Evolutionary conservation across 257 asterid genomes (phyloP), one percentile per base, ranked within the genome.

Genomic region (Solanum infundibuliforme): DNA sequence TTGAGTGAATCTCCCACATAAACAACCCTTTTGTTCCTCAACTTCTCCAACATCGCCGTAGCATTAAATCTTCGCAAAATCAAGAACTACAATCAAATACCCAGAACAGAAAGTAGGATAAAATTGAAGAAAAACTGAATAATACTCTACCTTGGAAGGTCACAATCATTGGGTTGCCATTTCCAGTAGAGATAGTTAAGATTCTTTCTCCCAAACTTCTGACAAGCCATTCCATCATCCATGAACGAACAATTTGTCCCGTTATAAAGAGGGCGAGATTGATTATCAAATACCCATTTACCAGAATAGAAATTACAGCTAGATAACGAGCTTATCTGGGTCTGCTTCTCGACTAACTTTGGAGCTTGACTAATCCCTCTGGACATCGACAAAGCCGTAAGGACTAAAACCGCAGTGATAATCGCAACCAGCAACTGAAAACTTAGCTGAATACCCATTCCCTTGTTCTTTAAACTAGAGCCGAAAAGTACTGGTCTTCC

Each of bases 1-100:
- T 86, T 91, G 69, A 95, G 69, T 0, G 98, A 95, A 90, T 95
- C 98, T 12, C 98, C 98, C 3, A 92, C 94, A 60, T 75, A 94
- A 6, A 93, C 89, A 25, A 95, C 83, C 91, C 91, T 94, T 87
- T 92, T 95, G 60, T 92, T 93, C 76, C 94, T 89, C 71, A 94
- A 10, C 92, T 89, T 92, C 93, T 93, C 94, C 92, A 94, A 35
- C 86, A 95, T 76, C 12, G 86, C 41, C 2, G 89, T 92, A 31
- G 92, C 95, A 83, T 94, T 91, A 86, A 95, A 93, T 93, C 98
- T 95, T 58, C 3, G 6, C 27, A 88, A 85, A 68, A 38, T 14
- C 29, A 25, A 27, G 25, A 76, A 84, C 12, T 16, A 81, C 6
- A n/a, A 46, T 29, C 14, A 41, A 21, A 88, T 65, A 29, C 35